phyloP scores from a whole-genome alignment of 768 basidiomycete genomes.

The Phaeotremella skinneri region DNA sequence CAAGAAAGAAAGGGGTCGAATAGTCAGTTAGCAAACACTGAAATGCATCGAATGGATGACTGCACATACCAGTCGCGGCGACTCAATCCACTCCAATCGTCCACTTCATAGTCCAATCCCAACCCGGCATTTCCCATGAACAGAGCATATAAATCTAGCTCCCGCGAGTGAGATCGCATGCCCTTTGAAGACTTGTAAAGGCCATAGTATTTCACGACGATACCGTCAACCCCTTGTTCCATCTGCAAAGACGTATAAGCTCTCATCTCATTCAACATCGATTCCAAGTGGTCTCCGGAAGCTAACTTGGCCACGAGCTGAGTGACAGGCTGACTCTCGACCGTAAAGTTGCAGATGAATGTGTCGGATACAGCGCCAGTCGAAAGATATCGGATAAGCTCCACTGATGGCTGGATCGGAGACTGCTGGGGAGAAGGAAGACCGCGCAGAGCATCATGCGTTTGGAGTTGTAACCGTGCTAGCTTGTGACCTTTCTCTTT shows the following conservation, averaged over 20 bases:
- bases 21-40: no score
- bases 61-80: not conserved
- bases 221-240: not conserved
- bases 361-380: not conserved
- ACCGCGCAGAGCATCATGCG: no score
- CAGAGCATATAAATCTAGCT: not conserved
- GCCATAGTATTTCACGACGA: not conserved
- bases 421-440: no score
- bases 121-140: not conserved
- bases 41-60: no score
- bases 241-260: not conserved
- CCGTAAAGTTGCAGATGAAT: not conserved
- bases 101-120: not conserved
- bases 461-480: no score
- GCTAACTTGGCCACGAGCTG: not conserved
- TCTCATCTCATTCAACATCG: not conserved
- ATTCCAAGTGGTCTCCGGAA: not conserved
- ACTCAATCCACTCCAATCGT: not conserved
- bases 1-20: no score
- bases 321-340: not conserved
- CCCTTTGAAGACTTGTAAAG: not conserved
- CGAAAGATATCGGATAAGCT: not conserved
- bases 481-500: no score
- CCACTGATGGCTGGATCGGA: no score
- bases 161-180: not conserved